These are phyloP conservation scores for Cryptococcus sp. DNA, from an alignment of 1,284 basidiomycete genomes.

Conservation along the genomic window DNA sequence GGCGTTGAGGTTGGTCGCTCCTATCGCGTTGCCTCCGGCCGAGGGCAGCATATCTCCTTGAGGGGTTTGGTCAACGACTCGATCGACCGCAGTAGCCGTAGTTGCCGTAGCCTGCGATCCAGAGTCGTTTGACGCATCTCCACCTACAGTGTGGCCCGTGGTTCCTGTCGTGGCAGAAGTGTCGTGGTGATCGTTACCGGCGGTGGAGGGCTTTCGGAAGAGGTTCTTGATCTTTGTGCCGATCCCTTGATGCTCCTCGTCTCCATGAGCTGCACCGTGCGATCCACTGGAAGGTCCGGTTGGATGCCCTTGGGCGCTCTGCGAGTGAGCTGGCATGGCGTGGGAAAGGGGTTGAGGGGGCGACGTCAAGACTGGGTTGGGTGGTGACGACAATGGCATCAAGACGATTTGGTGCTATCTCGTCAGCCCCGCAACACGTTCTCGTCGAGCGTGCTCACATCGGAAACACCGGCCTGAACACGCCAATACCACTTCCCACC, in stretches of 20 bases:
- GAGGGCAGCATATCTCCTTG: conserved; percentile 22
- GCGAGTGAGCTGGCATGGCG: conserved; percentile 27
- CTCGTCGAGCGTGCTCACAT: conserved; percentile 24
- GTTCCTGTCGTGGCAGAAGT: neutral
- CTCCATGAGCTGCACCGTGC: neutral
- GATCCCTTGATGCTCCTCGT: conserved; percentile 14
- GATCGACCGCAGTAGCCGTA: conserved; percentile 9
- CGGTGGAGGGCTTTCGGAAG: conserved; percentile 19
- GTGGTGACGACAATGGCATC: conserved; percentile 30
- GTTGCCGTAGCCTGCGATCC: conserved; percentile 1
- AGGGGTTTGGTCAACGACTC: conserved; percentile 25
- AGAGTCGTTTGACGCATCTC: neutral
- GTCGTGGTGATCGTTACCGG: neutral
- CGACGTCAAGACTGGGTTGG: conserved; percentile 36
- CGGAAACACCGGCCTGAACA: conserved; percentile 33
- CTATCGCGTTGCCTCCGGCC: conserved; percentile 15
- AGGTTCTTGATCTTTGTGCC: conserved; percentile 31
- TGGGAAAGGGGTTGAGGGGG: conserved; percentile 27
- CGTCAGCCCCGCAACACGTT: neutral
- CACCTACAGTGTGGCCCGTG: neutral
- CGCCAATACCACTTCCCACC: conserved; percentile 43
- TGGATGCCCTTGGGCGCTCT: neutral
- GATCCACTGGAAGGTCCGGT: conserved; percentile 2
- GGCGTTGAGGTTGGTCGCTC: conserved; percentile 26
- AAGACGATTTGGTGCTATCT: conserved; percentile 36